Conservation (phyloP, 371 early-diverging fungal genomes). For the Lichtheimia ramosa region DNA sequence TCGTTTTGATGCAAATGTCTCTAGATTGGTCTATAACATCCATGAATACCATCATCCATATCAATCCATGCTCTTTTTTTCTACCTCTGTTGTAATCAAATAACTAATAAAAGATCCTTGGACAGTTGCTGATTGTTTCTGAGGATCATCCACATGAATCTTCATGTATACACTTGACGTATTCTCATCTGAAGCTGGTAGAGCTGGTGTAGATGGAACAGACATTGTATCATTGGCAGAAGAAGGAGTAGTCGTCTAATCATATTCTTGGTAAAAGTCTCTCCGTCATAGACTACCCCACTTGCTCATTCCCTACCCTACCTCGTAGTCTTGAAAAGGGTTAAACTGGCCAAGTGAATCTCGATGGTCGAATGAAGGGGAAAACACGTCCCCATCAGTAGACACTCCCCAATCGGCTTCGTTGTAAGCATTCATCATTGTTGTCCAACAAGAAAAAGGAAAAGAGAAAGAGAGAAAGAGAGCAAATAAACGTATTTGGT, state of each 20-base stretch:
- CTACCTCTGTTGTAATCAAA: conserved; percentile 31
- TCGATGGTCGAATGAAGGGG: conserved; percentile 17
- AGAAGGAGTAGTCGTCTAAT: background rate
- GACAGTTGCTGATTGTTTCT: conserved; percentile 47
- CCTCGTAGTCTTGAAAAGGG: conserved; percentile 7
- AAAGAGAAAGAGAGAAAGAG: background rate
- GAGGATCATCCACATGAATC: conserved; percentile 72
- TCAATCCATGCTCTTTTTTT: background rate
- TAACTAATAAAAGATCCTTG: conserved; percentile 34
- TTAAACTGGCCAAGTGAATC: conserved; percentile 26
- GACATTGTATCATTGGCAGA: background rate
- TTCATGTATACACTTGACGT: conserved; percentile 16
- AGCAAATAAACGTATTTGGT: background rate
- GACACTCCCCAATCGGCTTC: conserved; percentile 34
- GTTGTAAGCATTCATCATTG: conserved; percentile 31
- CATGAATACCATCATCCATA: background rate
- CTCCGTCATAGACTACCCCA: background rate
- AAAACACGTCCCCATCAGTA: conserved; percentile 25
- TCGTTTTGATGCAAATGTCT: conserved; percentile 45
- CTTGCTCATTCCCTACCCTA: background rate
- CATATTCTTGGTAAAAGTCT: background rate
- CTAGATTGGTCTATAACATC: conserved; percentile 51
- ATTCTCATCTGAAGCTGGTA: conserved; percentile 6
- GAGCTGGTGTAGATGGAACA: background rate
- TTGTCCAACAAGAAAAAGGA: background rate